A percentile compares a stretch with the other conserved stretches of the same genome.
phyloP scores from a whole-genome alignment of 2,329 filamentous ascomycete genomes.

The Colletotrichum sp. region DNA sequence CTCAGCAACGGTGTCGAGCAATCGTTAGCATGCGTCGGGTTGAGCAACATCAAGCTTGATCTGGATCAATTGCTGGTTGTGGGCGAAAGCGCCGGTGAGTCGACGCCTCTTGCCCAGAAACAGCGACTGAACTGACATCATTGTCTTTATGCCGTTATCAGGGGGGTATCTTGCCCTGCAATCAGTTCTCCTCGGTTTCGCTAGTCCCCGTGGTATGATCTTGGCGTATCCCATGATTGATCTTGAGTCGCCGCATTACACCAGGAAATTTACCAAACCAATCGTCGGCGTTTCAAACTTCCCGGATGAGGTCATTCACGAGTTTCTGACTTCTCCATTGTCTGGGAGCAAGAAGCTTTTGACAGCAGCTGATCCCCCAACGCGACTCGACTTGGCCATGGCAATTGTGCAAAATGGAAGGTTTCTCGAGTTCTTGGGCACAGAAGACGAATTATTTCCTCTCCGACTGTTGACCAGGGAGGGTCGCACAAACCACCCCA shows the following conservation, averaged over 20 bases:
- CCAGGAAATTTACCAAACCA: background rate
- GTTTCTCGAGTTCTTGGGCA: background rate
- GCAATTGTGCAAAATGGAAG: background rate
- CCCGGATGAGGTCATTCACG: background rate
- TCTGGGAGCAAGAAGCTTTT: background rate
- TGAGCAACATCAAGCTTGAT: background rate
- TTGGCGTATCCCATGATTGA: background rate
- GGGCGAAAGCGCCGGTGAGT: background rate
- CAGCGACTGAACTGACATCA: background rate
- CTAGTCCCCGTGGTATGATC: background rate
- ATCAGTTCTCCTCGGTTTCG: background rate
- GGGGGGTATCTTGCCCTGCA: background rate
- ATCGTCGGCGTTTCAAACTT: background rate
- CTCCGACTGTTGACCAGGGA: background rate
- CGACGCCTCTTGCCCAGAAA: background rate
- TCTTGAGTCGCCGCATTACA: background rate
- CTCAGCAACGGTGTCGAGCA: background rate
- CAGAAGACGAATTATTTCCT: background rate
- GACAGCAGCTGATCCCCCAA: background rate
- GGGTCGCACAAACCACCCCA: background rate
- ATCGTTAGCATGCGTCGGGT: background rate
- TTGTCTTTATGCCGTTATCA: background rate
- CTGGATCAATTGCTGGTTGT: background rate
- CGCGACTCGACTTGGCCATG: background rate
- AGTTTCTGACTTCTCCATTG: background rate